phyloP scores from a whole-genome alignment of 805 yeast genomes.

The Ogataea trehaloabstinens region DNA sequence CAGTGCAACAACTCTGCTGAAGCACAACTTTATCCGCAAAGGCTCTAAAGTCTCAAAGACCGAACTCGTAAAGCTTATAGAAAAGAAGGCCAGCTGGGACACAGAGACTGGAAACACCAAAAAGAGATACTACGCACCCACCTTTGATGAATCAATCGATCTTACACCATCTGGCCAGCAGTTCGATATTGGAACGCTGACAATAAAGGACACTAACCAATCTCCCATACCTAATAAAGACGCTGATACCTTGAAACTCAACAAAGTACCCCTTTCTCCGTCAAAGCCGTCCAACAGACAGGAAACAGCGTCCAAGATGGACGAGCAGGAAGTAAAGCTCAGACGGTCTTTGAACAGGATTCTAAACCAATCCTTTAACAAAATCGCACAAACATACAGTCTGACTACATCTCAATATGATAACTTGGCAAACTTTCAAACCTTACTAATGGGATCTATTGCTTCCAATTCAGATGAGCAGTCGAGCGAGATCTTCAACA shows the following conservation, averaged over 20 bases:
- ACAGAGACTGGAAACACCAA: constrained; percentile 29
- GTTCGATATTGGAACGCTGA: constrained; percentile 14
- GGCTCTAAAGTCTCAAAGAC: constrained; percentile 36
- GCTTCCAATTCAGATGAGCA: constrained; percentile 25
- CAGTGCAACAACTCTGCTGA: constrained; percentile 56
- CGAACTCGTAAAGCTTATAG: constrained; percentile 37
- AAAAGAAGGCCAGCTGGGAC: constrained; percentile 44
- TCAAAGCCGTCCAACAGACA: constrained; percentile 1
- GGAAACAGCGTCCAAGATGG: constrained; percentile 6
- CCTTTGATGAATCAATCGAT: constrained; percentile 12
- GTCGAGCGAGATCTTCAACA: constrained; percentile 29
- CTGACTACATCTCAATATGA: constrained; percentile 56
- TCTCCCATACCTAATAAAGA: no score
- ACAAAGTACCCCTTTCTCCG: constrained; percentile 20
- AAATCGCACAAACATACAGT: constrained; percentile 47
- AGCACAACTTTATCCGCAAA: constrained; percentile 56
- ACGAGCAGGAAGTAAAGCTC: constrained; percentile 13
- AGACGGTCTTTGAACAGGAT: constrained; percentile 34
- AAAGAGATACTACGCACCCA: constrained; percentile 34
- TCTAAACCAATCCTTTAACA: constrained; percentile 41
- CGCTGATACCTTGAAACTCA: constrained; percentile 11
- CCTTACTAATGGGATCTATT: constrained; percentile 30
- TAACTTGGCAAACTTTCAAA: constrained; percentile 37
- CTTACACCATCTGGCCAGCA: constrained; percentile 1
- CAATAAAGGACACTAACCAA: not conserved